phyloP scores from a whole-genome alignment of 257 asterid species.

The Solanum sitiens region DNA sequence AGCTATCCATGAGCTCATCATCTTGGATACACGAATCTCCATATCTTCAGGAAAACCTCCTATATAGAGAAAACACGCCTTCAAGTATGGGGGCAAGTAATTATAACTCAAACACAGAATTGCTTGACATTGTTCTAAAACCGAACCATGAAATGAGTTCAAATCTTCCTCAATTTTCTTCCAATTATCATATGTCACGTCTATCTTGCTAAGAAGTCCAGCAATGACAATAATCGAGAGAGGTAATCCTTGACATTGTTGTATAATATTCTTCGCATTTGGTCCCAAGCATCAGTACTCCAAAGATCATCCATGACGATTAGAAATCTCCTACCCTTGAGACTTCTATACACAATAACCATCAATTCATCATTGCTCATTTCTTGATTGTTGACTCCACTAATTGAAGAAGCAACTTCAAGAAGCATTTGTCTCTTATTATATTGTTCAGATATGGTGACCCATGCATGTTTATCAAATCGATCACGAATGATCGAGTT shows the following conservation, averaged over 20 bases:
- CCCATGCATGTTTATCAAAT: background rate
- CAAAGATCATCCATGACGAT: conserved; percentile 13
- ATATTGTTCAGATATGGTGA: background rate
- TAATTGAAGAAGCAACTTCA: background rate
- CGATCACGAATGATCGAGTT: background rate
- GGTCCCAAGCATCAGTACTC: background rate
- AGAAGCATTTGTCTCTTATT: background rate
- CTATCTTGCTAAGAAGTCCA: background rate
- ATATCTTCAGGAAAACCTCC: background rate
- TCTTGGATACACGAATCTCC: background rate
- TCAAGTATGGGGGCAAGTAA: background rate
- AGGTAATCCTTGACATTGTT: background rate
- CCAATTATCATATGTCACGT: background rate
- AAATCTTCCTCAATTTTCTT: background rate
- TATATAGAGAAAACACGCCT: conserved; percentile 3
- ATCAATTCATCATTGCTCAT: background rate
- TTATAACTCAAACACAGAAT: conserved; percentile 2
- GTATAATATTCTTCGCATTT: background rate
- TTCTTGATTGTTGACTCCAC: background rate
- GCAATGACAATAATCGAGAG: background rate
- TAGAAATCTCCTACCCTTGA: background rate
- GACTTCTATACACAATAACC: background rate
- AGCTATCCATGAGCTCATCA: conserved; percentile 1
- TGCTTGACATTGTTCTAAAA: background rate
- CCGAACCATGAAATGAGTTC: background rate